Conservation (phyloP, 2,329 filamentous ascomycete genomes). For the Scorias spongiosa region DNA sequence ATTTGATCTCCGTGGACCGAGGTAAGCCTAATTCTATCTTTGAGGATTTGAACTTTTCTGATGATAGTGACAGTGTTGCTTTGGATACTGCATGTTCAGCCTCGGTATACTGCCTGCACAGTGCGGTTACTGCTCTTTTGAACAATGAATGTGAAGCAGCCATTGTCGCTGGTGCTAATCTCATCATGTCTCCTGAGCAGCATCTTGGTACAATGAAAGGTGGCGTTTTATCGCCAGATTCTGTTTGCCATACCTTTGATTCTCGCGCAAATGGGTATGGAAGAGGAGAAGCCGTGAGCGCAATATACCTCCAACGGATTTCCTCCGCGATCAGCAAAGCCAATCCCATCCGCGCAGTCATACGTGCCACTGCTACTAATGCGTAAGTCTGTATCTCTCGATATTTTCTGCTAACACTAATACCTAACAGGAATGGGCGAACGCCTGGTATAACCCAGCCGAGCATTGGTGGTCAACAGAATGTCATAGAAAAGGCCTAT, state of each 20-base stretch:
- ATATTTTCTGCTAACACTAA: no score
- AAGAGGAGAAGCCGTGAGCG: constrained; percentile 37
- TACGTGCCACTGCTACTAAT: constrained; percentile 22
- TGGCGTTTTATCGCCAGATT: constrained; percentile 18
- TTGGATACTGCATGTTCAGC: constrained; percentile 34
- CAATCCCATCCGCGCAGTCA: constrained; percentile 19
- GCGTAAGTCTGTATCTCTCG: constrained; percentile 15
- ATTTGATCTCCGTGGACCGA: constrained; percentile 5
- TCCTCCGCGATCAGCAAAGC: constrained; percentile 5
- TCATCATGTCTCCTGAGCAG: constrained; percentile 11
- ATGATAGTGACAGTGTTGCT: constrained; percentile 5
- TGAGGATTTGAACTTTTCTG: no score
- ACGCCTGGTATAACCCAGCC: constrained; percentile 27
- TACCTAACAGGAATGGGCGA: constrained; percentile 5
- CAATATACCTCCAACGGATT: constrained; percentile 26
- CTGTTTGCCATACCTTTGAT: constrained; percentile 17
- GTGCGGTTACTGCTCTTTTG: constrained; percentile 18
- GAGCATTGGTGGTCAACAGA: constrained; percentile 21
- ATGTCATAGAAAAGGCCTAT: constrained; percentile 24
- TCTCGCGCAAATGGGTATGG: constrained; percentile 33
- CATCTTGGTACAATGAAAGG: constrained; percentile 11
- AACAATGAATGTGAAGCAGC: constrained; percentile 10
- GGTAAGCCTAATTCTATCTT: background rate
- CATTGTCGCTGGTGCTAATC: constrained; percentile 11
- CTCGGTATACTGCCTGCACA: constrained; percentile 22